phyloP scores from a whole-genome alignment of 805 yeast genomes.

The Torulaspora delbrueckii region DNA sequence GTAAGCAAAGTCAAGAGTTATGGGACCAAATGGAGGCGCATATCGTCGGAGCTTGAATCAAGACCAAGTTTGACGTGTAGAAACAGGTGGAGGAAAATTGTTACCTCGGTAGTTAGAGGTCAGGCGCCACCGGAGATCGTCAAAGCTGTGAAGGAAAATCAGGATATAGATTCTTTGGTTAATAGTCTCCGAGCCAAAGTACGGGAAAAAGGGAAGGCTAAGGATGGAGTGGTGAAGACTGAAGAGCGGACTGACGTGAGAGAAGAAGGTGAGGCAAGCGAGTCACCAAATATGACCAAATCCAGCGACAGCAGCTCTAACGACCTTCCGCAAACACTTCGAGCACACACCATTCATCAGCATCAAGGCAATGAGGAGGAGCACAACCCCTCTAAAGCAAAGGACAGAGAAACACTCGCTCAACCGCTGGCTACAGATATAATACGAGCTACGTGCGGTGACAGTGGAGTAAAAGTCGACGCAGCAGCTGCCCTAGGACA shows the following conservation, averaged over 20 bases:
- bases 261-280: neutral
- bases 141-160: constrained; percentile 53
- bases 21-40: constrained; percentile 88
- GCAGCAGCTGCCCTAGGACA: neutral
- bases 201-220: neutral
- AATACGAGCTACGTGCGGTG: neutral
- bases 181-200: constrained; percentile 1
- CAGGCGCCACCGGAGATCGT: constrained; percentile 53
- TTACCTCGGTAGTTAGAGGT: constrained; percentile 67
- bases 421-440: neutral
- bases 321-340: neutral
- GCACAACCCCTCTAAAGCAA: no score
- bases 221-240: neutral
- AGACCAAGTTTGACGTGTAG: constrained; percentile 87
- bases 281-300: neutral
- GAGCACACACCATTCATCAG: neutral
- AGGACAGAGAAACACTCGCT: neutral
- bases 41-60: constrained; percentile 64
- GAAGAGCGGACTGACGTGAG: neutral
- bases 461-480: no score
- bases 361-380: no score
- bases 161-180: constrained; percentile 33
- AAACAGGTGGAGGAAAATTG: constrained; percentile 86
- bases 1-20: constrained; percentile 61
- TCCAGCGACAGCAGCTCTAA: neutral